phyloP scores from a whole-genome alignment of 495 filamentous ascomycete species.

The Viridothelium virens region DNA sequence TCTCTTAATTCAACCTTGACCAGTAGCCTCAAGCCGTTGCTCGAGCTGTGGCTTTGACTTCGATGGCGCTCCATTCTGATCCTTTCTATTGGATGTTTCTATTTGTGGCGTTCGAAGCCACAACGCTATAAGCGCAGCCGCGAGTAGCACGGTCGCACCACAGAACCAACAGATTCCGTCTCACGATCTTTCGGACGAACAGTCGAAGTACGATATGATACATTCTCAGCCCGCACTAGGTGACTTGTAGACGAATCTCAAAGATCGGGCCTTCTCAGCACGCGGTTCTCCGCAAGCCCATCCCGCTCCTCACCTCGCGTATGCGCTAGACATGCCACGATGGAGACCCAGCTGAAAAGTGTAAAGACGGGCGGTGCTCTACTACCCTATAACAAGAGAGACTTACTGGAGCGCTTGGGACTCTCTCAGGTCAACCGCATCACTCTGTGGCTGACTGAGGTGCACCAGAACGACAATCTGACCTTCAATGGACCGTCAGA shows the following conservation, averaged over 20 bases:
- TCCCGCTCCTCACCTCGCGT: neutral
- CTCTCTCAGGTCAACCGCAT: neutral
- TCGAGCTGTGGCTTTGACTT: neutral
- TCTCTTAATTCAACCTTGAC: neutral
- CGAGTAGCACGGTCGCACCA: neutral
- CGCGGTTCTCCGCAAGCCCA: neutral
- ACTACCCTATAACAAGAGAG: neutral
- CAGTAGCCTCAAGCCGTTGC: neutral
- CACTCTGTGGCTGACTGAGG: constrained; percentile 10
- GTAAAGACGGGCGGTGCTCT: neutral
- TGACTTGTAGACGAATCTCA: neutral
- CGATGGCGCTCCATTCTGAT: neutral
- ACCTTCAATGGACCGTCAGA: constrained; percentile 5
- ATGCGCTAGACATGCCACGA: neutral
- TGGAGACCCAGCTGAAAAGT: neutral
- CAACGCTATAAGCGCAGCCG: constrained; percentile 7
- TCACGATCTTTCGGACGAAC: neutral
- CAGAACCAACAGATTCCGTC: neutral
- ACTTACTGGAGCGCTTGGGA: neutral
- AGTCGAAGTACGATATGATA: neutral
- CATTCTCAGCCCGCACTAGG: neutral
- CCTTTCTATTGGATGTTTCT: neutral
- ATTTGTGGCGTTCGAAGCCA: neutral
- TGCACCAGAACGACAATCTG: neutral
- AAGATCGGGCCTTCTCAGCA: neutral